Percentiles rank a stretch among this genome's conserved stretches.
phyloP scores from a whole-genome alignment of 352 stramenopile species.

The Plasmopara muralis region DNA sequence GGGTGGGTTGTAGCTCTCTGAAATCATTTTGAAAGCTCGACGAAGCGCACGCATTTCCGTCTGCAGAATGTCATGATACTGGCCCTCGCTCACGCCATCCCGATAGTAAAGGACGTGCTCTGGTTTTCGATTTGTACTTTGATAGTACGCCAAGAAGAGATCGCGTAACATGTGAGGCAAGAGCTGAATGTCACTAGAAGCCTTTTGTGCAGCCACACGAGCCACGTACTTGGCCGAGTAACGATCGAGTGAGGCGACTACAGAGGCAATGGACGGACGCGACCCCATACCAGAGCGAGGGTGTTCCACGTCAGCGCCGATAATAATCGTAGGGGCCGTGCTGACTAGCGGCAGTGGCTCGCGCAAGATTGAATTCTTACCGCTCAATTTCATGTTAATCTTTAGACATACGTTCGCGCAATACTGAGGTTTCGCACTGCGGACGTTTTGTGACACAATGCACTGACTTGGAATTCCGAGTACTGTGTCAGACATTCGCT shows the following conservation, averaged over 20 bases:
- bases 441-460: slow-evolving; percentile 46
- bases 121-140: slow-evolving; percentile 61
- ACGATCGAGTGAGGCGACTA: slow-evolving; percentile 71
- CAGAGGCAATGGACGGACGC: slow-evolving; percentile 65
- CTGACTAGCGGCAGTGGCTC: slow-evolving; percentile 43
- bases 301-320: slow-evolving; percentile 74
- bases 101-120: slow-evolving; percentile 82
- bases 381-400: slow-evolving; percentile 74
- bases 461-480: slow-evolving; percentile 68
- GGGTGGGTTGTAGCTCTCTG: slow-evolving; percentile 53
- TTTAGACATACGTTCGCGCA: slow-evolving; percentile 62
- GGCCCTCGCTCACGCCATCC: slow-evolving; percentile 79
- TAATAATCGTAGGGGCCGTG: slow-evolving; percentile 58
- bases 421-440: slow-evolving; percentile 43
- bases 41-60: slow-evolving; percentile 75
- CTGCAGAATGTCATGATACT: slow-evolving; percentile 73
- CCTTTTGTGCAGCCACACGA: slow-evolving; percentile 46
- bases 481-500: slow-evolving; percentile 60
- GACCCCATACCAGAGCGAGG: slow-evolving; percentile 46
- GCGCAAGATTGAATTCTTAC: slow-evolving; percentile 51
- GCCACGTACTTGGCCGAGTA: slow-evolving; percentile 58
- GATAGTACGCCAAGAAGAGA: slow-evolving; percentile 73
- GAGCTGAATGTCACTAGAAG: slow-evolving; percentile 45
- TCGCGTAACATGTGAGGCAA: slow-evolving; percentile 58
- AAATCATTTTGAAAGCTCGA: slow-evolving; percentile 54